Conservation (phyloP, 2,329 filamentous ascomycete genomes). For the Aureobasidium zeae region DNA sequence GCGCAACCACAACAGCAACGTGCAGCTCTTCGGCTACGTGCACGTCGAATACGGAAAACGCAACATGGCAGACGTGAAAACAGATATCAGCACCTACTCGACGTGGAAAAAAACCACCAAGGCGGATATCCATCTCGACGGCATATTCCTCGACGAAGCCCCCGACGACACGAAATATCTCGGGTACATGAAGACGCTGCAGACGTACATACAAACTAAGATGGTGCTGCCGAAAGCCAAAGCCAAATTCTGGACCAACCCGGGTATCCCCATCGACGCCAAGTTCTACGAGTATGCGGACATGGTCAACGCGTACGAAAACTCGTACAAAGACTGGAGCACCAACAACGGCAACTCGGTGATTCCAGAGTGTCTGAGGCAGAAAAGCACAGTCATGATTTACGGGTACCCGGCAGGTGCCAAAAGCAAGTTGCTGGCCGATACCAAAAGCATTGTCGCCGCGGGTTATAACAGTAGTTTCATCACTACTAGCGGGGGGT, state of each 20-base stretch:
- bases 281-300: slow-evolving; percentile 12
- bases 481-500: slow-evolving; percentile 1
- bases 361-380: slow-evolving; percentile 7
- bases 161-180: slow-evolving; percentile 17
- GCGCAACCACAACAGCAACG: slow-evolving; percentile 23
- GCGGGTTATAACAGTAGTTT: slow-evolving; percentile 1
- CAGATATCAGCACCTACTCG: slow-evolving; percentile 22
- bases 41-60: slow-evolving; percentile 22
- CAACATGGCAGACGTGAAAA: slow-evolving; percentile 17
- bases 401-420: neutral
- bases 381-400: slow-evolving; percentile 7
- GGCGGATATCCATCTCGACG: slow-evolving; percentile 21
- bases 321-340: slow-evolving; percentile 4
- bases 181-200: slow-evolving; percentile 15
- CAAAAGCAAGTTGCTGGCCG: neutral
- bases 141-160: slow-evolving; percentile 25
- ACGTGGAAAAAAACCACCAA: slow-evolving; percentile 20
- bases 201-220: slow-evolving; percentile 1
- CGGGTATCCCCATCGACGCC: slow-evolving; percentile 14
- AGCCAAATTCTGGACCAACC: slow-evolving; percentile 16
- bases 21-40: slow-evolving; percentile 24
- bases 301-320: slow-evolving; percentile 10
- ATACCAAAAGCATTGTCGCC: slow-evolving; percentile 1
- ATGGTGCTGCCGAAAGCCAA: slow-evolving; percentile 12
- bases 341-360: neutral